Evolutionary conservation across 805 yeast species (phyloP).

Genomic region (Starmerella apis): DNA sequence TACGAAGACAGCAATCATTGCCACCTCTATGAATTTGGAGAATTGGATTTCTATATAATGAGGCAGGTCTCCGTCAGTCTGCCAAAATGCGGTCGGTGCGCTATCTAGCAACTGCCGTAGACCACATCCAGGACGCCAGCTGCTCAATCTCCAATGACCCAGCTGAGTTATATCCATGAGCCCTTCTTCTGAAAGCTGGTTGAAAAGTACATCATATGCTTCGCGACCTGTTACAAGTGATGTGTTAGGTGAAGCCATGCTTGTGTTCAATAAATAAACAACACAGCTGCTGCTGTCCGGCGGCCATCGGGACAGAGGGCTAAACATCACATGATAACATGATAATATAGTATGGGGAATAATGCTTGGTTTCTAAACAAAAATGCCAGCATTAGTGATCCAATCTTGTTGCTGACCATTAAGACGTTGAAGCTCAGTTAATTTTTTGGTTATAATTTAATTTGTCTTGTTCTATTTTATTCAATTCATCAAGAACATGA

Average conservation of each 20-base stretch:
- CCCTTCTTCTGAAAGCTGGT: background rate
- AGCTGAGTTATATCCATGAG: slow-evolving; percentile 56
- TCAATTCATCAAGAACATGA: too few relatives aligned
- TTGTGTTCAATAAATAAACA: background rate
- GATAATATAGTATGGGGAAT: too few relatives aligned
- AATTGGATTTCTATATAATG: slow-evolving; percentile 73
- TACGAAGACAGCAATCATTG: slow-evolving; percentile 58
- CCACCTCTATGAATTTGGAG: slow-evolving; percentile 60
- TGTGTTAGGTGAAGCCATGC: background rate
- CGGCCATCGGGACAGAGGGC: too few relatives aligned
- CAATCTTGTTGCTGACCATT: too few relatives aligned
- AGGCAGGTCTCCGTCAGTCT: slow-evolving; percentile 86
- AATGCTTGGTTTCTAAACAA: too few relatives aligned
- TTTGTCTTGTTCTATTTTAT: too few relatives aligned
- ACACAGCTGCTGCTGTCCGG: too few relatives aligned
- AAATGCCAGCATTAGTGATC: too few relatives aligned
- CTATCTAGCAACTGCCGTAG: slow-evolving; percentile 55
- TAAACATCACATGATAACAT: background rate
- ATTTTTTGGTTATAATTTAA: too few relatives aligned
- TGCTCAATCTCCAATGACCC: slow-evolving; percentile 45
- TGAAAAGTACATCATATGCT: background rate
- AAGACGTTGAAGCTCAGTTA: background rate
- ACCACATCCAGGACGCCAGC: slow-evolving; percentile 62
- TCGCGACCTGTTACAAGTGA: slow-evolving; percentile 1
- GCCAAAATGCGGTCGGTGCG: slow-evolving; percentile 77